A percentile compares a stretch with the other conserved stretches of the same genome.
Conservation (phyloP, 2,329 filamentous ascomycete genomes). For the Talaromyces amestolkiae region DNA sequence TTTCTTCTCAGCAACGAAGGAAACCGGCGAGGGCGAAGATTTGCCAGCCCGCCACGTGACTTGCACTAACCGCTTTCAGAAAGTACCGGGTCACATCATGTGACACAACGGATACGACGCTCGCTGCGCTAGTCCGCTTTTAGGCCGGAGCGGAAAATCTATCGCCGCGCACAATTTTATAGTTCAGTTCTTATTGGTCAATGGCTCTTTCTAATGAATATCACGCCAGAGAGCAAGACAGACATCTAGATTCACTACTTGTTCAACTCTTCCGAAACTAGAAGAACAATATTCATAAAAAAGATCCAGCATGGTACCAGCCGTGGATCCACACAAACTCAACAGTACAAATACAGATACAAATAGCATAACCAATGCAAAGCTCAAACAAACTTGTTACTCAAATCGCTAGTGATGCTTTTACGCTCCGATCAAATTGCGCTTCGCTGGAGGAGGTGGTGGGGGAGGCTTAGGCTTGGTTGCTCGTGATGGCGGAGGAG, state of each 20-base stretch:
- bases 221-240: neutral
- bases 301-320: slow-evolving; percentile 9
- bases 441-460: slow-evolving; percentile 61
- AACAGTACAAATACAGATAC: slow-evolving; percentile 6
- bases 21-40: slow-evolving; percentile 20
- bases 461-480: slow-evolving; percentile 64
- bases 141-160: neutral
- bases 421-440: slow-evolving; percentile 38
- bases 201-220: neutral
- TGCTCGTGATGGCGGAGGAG: slow-evolving; percentile 59
- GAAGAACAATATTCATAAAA: neutral
- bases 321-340: slow-evolving; percentile 5
- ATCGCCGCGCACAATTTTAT: neutral
- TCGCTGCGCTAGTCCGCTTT: neutral
- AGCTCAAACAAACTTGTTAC: neutral
- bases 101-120: neutral
- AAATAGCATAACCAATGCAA: neutral
- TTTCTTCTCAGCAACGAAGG: slow-evolving; percentile 11
- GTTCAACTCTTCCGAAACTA: neutral
- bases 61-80: neutral
- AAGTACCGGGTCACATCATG: neutral
- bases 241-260: no score
- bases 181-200: neutral
- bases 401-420: slow-evolving; percentile 20
- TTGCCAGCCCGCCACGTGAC: slow-evolving; percentile 19